Conservation (phyloP, 2,329 filamentous ascomycete species). For the Pseudogymnoascus destructans region DNA sequence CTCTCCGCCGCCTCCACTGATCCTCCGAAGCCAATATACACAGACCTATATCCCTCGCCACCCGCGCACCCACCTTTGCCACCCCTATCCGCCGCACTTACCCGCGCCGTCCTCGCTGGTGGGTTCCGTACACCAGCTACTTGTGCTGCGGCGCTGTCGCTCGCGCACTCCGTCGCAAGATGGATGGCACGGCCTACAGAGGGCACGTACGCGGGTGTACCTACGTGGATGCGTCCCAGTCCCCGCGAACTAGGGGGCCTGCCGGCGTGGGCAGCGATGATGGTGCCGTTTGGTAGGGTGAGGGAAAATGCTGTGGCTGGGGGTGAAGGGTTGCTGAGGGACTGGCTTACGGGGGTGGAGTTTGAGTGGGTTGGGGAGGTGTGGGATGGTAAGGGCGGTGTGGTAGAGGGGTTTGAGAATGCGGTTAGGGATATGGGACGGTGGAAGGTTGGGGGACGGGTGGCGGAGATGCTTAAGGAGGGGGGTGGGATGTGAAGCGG, state of each 20-base stretch:
- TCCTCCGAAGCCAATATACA: not conserved
- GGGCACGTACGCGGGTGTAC: not conserved
- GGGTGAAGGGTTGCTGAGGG: not conserved
- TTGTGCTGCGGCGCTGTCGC: not conserved
- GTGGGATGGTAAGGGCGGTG: not conserved
- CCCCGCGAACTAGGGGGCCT: not conserved
- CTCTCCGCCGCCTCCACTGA: not conserved
- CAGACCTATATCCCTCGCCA: not conserved
- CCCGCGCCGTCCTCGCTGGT: not conserved
- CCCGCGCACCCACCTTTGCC: not conserved
- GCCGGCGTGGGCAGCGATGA: not conserved
- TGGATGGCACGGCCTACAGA: not conserved
- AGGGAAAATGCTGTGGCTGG: not conserved
- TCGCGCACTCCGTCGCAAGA: not conserved
- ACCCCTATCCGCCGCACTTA: not conserved
- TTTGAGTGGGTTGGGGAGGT: not conserved
- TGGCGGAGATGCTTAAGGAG: not conserved
- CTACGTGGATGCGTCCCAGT: not conserved
- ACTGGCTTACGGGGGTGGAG: not conserved
- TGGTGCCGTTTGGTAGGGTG: not conserved
- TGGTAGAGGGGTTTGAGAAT: not conserved
- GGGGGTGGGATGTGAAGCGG: not conserved
- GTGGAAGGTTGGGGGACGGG: not conserved
- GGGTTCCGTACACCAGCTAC: not conserved
- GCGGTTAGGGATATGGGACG: not conserved